Percentiles rank a stretch among this genome's conserved stretches.
phyloP scores from a whole-genome alignment of 441 rosid species.

The Raphanus hybrid region DNA sequence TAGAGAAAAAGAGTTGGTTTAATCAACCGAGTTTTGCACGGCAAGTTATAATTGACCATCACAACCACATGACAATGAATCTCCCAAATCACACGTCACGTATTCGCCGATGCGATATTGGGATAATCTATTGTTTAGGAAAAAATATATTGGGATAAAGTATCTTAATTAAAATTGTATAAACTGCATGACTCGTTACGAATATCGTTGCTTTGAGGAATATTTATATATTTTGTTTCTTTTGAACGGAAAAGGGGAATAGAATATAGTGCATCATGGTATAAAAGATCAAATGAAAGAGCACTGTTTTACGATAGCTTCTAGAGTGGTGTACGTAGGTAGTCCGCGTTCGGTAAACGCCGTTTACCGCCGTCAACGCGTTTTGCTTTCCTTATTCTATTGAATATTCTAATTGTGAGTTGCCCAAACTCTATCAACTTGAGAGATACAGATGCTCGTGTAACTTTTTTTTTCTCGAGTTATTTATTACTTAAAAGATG shows the following conservation, averaged over 20 bases:
- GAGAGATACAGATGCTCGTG: neutral
- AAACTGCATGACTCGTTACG: neutral
- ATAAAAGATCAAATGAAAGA: conserved; percentile 13
- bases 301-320: conserved; percentile 19
- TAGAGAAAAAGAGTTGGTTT: neutral
- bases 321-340: conserved; percentile 21
- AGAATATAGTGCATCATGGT: conserved; percentile 30
- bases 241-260: neutral
- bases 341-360: conserved; percentile 31
- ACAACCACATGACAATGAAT: conserved; percentile 6
- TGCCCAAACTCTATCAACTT: neutral
- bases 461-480: neutral
- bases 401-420: conserved; percentile 10
- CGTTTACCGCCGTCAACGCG: conserved; percentile 42
- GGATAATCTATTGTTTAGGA: neutral
- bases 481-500: too few relatives aligned
- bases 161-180: neutral
- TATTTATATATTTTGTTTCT: neutral
- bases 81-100: conserved; percentile 5
- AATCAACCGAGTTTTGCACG: conserved; percentile 19
- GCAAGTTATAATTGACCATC: conserved; percentile 30
- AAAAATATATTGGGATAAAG: too few relatives aligned
- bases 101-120: conserved; percentile 14
- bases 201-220: conserved; percentile 3
- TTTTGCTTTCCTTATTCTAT: conserved; percentile 19